phyloP scores from a whole-genome alignment of 805 yeast genomes.

The Candida ficus region DNA sequence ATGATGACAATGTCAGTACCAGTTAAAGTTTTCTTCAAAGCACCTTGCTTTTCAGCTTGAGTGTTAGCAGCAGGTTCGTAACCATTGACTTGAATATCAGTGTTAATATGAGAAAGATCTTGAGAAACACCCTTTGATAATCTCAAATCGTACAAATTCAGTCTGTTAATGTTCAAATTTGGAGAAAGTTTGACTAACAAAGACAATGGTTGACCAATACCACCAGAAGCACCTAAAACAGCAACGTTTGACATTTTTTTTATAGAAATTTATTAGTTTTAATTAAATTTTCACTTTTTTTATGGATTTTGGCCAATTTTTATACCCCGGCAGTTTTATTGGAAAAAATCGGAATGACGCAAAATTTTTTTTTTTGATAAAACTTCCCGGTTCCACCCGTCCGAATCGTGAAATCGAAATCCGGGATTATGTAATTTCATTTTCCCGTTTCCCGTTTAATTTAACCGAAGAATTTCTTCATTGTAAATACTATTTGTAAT shows the following conservation, averaged over 20 bases:
- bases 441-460: too few species aligned
- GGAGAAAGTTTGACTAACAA: conserved; percentile 70
- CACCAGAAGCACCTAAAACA: conserved; percentile 90
- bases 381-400: not conserved
- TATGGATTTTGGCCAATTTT: too few species aligned
- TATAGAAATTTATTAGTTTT: too few species aligned
- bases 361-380: too few species aligned
- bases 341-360: too few species aligned
- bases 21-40: conserved; percentile 22
- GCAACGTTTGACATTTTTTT: conserved; percentile 67
- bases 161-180: conserved; percentile 42
- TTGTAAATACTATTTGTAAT: not conserved
- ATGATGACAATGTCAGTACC: conserved; percentile 46
- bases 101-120: conserved; percentile 78
- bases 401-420: too few species aligned
- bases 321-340: too few species aligned
- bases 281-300: not conserved
- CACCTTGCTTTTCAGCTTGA: conserved; percentile 41
- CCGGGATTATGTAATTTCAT: too few species aligned
- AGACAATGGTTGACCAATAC: conserved; percentile 91
- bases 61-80: conserved; percentile 59
- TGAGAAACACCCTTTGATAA: conserved; percentile 84
- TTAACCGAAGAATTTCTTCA: too few species aligned
- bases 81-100: conserved; percentile 55
- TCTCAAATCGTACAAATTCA: conserved; percentile 82